Conservation (phyloP, 495 filamentous ascomycete genomes). For the Podospora pseudocomata region DNA sequence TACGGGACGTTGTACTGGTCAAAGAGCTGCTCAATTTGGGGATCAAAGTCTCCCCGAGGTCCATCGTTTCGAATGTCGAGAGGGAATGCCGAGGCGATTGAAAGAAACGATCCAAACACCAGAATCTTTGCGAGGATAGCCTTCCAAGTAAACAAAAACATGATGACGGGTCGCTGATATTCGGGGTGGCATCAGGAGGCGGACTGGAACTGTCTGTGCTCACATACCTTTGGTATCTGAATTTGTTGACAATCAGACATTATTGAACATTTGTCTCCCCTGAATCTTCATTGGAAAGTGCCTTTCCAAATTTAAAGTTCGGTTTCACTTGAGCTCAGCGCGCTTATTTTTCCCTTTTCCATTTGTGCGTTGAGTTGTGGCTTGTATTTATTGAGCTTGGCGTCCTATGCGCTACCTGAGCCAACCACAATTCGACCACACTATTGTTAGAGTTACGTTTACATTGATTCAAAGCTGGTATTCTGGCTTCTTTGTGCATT, state of each 20-base stretch:
- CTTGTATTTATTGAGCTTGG: not conserved
- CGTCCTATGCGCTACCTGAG: not conserved
- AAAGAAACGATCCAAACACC: not conserved
- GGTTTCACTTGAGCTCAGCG: not conserved
- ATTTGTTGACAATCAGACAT: not conserved
- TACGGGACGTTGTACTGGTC: not conserved
- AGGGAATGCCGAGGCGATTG: not conserved
- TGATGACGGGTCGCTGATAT: not conserved
- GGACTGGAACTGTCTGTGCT: too few species aligned
- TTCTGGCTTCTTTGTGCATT: too few species aligned
- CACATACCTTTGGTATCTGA: too few species aligned
- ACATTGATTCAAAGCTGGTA: too few species aligned
- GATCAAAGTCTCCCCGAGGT: not conserved
- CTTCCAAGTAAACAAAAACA: not conserved
- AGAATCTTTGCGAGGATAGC: not conserved
- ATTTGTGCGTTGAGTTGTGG: not conserved
- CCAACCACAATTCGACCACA: not conserved
- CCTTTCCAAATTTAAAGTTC: not conserved
- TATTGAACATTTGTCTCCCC: not conserved
- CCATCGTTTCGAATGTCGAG: not conserved
- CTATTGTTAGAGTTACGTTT: too few species aligned
- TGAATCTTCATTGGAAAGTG: not conserved
- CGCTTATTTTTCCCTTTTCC: not conserved
- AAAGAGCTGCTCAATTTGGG: not conserved
- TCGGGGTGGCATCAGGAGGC: not conserved